phyloP scores from a whole-genome alignment of 306 rosid genomes.

The Styphnolobium japonicum region DNA sequence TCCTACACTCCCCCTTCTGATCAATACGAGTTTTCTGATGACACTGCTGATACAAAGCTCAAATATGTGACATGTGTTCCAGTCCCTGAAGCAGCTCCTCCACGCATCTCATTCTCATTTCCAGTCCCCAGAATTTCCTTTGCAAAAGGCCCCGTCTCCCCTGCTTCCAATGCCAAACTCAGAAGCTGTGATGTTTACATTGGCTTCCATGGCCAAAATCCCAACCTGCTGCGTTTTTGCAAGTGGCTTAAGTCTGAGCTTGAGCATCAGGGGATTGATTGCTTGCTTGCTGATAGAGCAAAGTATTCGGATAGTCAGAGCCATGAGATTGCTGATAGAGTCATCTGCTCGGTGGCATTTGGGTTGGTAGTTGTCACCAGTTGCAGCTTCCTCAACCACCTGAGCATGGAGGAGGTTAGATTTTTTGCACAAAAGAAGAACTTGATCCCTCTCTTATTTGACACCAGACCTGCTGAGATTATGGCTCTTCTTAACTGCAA shows the following conservation, averaged over 20 bases:
- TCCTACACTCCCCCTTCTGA: conserved; percentile 94
- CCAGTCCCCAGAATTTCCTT: conserved; percentile 77
- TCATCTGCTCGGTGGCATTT: conserved; percentile 68
- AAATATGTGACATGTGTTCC: conserved; percentile 50
- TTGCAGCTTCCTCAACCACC: conserved; percentile 55
- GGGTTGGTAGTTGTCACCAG: conserved; percentile 75
- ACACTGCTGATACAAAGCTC: conserved; percentile 46
- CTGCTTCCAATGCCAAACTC: conserved; percentile 58
- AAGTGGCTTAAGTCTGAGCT: conserved; percentile 90
- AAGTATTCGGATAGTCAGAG: conserved; percentile 70
- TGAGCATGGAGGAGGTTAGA: conserved; percentile 69
- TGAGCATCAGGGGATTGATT: conserved; percentile 89
- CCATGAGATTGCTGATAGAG: conserved; percentile 82
- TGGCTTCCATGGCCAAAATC: conserved; percentile 77
- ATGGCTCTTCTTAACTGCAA: conserved; percentile 48
- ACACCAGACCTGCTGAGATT: conserved; percentile 53
- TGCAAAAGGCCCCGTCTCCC: conserved; percentile 62
- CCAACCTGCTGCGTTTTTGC: conserved; percentile 61
- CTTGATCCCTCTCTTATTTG: conserved; percentile 71
- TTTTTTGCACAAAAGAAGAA: conserved; percentile 92
- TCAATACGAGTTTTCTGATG: conserved; percentile 70
- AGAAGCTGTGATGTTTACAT: conserved; percentile 81
- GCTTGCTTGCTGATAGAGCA: conserved; percentile 79
- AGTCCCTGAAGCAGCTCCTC: conserved; percentile 47
- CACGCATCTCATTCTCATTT: conserved; percentile 79